Base-by-base conservation (phyloP, 805 yeast species). In the Debaryomyces prosopidis region DNA sequence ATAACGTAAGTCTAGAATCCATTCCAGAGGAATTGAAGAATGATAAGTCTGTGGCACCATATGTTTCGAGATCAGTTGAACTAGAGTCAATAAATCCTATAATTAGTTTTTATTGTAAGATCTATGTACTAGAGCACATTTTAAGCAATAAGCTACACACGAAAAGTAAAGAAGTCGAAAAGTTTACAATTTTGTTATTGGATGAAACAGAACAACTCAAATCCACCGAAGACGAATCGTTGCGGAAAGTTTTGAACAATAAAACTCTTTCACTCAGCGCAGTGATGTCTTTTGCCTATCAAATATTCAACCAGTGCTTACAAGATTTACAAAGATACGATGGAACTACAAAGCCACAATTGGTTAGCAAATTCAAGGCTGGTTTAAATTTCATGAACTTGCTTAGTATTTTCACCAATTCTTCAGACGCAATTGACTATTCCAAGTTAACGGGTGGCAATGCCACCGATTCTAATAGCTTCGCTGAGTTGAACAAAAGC, bases 101-200 rank as follows among this genome's bases (percentile, higher is more conserved):
- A 9, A 77, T 89, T 23, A 72, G 92, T 4, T 89, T 88, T 63
- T 87, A 79, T 63, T 86, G 94, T 64, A 75, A 73, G 62, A 53
- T 52, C 40, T 84, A 85, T 58, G 87, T 90, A 0, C 84, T 87
- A 2, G 92, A 91, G 62, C 72, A 80, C 54, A 82, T 92, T 3
- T 67, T 92, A 16, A 73, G 73, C 31, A 64, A 76, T 36, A 77
- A 81, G 44, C 67, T 84, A 16, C 96, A 90, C 57, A 67, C 77
- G 17, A 54, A 68, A 1, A 78, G 79, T 47, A 66, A 71, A 6
- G 85, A 76, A 11, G 78, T 79, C 23, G 89, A 88, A 11, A 56
- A 54, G 1, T 80, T 79, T 53, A 88, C 92, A 0, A 67, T 84
- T 39, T 57, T 61, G 2, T 66, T 94, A 37, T 66, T 92, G 44